These are phyloP conservation scores for Fusarium caatingaense DNA, from an alignment of 2,329 filamentous ascomycete genomes.

Conservation along the genomic window DNA sequence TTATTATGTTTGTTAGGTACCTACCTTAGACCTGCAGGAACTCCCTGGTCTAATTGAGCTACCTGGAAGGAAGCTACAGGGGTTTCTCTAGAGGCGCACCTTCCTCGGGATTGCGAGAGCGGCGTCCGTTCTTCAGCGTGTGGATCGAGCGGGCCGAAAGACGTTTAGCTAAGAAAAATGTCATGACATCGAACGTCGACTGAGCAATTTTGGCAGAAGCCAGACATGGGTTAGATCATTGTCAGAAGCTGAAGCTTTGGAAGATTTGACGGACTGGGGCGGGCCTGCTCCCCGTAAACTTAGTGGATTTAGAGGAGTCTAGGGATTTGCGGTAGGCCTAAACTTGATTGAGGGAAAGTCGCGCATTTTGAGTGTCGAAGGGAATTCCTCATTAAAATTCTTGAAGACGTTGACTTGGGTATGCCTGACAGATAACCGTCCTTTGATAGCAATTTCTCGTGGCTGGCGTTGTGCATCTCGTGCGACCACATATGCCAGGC, in stretches of 20 bases:
- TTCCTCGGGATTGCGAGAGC: background rate
- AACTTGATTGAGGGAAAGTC: conserved; percentile 25
- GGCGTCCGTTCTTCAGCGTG: conserved; percentile 1
- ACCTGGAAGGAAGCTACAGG: background rate
- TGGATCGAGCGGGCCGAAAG: background rate
- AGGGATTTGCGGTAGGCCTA: conserved; percentile 14
- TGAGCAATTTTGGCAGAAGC: background rate
- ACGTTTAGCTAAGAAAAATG: background rate
- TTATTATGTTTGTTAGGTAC: conserved; percentile 22
- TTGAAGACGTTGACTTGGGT: no score
- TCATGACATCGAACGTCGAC: background rate
- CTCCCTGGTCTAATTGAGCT: background rate
- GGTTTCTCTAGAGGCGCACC: background rate
- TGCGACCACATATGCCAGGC: background rate
- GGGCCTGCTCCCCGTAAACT: conserved; percentile 1
- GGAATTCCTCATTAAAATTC: background rate
- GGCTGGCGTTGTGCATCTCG: background rate
- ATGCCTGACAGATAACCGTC: background rate
- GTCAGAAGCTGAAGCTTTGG: background rate
- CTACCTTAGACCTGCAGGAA: background rate
- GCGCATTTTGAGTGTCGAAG: background rate
- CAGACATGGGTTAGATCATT: background rate
- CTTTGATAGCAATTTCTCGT: background rate
- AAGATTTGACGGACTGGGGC: conserved; percentile 3
- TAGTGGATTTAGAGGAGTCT: conserved; percentile 7